These are phyloP conservation scores for Capronia coronata DNA, from an alignment of 2,329 filamentous ascomycete species.

Conservation along the genomic window DNA sequence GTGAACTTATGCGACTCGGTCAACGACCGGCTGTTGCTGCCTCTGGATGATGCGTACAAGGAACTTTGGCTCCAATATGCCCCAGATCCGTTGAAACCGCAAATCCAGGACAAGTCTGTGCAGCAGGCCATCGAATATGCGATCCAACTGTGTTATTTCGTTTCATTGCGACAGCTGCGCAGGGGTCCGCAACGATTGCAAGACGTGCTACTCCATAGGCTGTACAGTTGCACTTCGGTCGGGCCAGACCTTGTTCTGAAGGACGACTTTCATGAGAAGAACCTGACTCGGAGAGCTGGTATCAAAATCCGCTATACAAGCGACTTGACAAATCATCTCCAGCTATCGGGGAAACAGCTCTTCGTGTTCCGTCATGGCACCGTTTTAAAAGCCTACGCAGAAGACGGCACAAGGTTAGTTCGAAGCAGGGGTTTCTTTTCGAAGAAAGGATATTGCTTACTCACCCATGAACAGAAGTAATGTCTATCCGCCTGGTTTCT, in stretches of 20 bases:
- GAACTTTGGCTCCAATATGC: too few relatives aligned
- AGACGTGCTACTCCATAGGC: not conserved
- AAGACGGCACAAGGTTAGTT: not conserved
- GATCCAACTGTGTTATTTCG: not conserved
- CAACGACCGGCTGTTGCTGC: too few relatives aligned
- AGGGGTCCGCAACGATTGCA: not conserved
- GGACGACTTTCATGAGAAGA: conserved; percentile 3
- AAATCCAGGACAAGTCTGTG: not conserved
- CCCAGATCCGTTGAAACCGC: not conserved
- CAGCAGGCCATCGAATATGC: not conserved
- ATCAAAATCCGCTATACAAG: conserved; percentile 1
- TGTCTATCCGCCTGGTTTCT: too few relatives aligned
- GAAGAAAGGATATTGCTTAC: too few relatives aligned
- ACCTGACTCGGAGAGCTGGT: not conserved
- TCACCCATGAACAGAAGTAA: too few relatives aligned
- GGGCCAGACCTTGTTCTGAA: not conserved
- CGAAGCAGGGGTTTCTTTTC: too few relatives aligned
- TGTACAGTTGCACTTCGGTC: not conserved
- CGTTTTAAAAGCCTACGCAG: not conserved
- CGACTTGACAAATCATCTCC: conserved; percentile 4
- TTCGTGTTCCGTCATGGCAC: conserved; percentile 3
- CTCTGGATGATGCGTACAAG: too few relatives aligned
- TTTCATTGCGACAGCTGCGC: not conserved
- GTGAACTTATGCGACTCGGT: not conserved
- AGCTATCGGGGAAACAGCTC: not conserved